A percentile compares a stretch with the other conserved stretches of the same genome.
Evolutionary conservation across 192 early-diverging fungal species (phyloP).

Genomic region (Coemansia furcata): DNA sequence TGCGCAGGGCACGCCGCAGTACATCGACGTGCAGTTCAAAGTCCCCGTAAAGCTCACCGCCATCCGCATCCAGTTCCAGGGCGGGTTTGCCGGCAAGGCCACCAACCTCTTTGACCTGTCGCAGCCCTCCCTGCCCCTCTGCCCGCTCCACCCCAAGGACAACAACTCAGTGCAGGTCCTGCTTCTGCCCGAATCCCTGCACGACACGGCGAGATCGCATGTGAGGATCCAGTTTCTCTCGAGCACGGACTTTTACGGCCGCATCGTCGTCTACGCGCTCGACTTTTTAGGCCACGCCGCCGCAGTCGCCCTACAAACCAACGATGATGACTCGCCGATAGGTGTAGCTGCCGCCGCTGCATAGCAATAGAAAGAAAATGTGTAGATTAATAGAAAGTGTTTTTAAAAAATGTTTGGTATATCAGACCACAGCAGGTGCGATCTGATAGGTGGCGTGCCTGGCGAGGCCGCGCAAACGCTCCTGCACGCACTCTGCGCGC

Average conservation of each 20-base stretch:
- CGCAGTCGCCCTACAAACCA: not conserved
- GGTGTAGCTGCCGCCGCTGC: not conserved
- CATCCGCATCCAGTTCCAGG: slow-evolving; percentile 75
- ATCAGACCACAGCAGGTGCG: not conserved
- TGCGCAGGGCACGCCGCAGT: slow-evolving; percentile 78
- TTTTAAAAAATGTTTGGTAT: not conserved
- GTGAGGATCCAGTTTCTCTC: slow-evolving; percentile 62
- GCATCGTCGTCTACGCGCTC: slow-evolving; percentile 75
- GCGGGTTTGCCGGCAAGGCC: slow-evolving; percentile 81
- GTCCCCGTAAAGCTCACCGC: slow-evolving; percentile 37
- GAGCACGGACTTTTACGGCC: slow-evolving; percentile 85
- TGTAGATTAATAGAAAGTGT: not conserved
- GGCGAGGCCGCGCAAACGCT: slow-evolving; percentile 25
- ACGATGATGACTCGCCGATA: not conserved
- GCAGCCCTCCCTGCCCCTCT: slow-evolving; percentile 26
- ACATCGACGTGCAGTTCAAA: slow-evolving; percentile 68
- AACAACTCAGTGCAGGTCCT: slow-evolving; percentile 64
- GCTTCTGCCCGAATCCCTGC: slow-evolving; percentile 22
- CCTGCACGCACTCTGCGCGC: slow-evolving; percentile 37
- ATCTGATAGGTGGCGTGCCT: slow-evolving; percentile 3
- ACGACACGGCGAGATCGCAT: slow-evolving; percentile 17
- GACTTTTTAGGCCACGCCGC: slow-evolving; percentile 58
- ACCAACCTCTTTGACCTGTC: slow-evolving; percentile 55
- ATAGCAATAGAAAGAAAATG: not conserved
- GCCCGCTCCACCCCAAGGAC: slow-evolving; percentile 71